Percentiles rank a stretch among this genome's conserved stretches.
These are phyloP conservation scores for Wickerhamiella alocasiicola DNA, from an alignment of 805 yeast species.

Conservation along the genomic window DNA sequence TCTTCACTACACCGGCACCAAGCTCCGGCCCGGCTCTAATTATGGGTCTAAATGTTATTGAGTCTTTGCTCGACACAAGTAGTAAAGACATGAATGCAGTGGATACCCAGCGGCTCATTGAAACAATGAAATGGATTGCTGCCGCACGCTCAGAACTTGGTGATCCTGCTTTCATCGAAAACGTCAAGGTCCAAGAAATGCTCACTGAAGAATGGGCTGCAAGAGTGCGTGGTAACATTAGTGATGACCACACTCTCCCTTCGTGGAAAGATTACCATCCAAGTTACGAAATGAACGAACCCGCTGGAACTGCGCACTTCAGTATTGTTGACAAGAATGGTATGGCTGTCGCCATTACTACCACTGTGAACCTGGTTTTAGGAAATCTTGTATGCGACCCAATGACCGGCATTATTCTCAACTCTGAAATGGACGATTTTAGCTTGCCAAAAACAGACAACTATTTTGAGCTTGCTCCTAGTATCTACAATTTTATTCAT, in stretches of 20 bases:
- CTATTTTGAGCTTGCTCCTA: conserved; percentile 71
- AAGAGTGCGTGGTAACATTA: conserved; percentile 37
- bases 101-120: conserved; percentile 57
- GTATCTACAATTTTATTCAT: conserved; percentile 60
- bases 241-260: conserved; percentile 42
- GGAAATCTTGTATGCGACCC: conserved; percentile 79
- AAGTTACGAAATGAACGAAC: conserved; percentile 59
- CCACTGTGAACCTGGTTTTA: conserved; percentile 73
- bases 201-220: conserved; percentile 46
- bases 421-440: conserved; percentile 93
- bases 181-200: conserved; percentile 34
- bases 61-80: conserved; percentile 31
- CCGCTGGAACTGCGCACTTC: conserved; percentile 85
- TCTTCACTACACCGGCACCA: conserved; percentile 55
- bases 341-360: conserved; percentile 76
- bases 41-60: conserved; percentile 59
- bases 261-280: conserved; percentile 68
- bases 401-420: conserved; percentile 67
- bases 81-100: conserved; percentile 36
- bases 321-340: conserved; percentile 62
- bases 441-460: conserved; percentile 58
- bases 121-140: conserved; percentile 89
- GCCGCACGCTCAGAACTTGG: conserved; percentile 79
- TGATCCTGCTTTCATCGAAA: conserved; percentile 34
- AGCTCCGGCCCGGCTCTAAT: conserved; percentile 75